Evolutionary conservation across 176 grass and related monocot species (phyloP), one percentile per base, ranked within the genome.

Genomic region (Poa pratensis): DNA sequence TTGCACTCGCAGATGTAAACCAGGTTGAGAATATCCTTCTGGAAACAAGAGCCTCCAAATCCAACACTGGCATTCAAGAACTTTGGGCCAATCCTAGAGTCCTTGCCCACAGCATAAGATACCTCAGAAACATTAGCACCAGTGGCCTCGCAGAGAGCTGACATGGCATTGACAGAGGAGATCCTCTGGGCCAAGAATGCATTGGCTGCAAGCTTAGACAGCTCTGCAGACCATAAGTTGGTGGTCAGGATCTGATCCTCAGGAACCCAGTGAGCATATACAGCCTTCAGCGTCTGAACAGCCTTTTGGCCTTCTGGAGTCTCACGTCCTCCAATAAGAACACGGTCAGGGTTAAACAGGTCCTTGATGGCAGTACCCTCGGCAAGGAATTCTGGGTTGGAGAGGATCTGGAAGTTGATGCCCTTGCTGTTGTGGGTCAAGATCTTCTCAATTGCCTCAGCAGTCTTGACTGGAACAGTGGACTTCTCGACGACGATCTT

Each of bases 401-500:
- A 94, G 68, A 94, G 87, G 82, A 94, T 94, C 86, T 94, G 92
- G 39, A 86, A 94, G 79, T 86, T 86, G 82, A 94, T 86, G 12
- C 92, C 92, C 7, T 88, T 86, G 86, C 92, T 90, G 80, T 91
- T 94, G 92, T 94, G 88, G 40, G 72, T 84, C 68, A 94, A 62
- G 79, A 94, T 94, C 87, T 94, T 94, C 88, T 94, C 92, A 5
- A 94, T 94, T 5, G 88, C 92, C 88, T 94, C 88, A 3, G 92
- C 92, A 14, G 88, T 94, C 87, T 89, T 94, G 65, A 94, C 92
- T 12, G 92, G 92, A 34, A 94, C 92, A 2, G 92, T 94, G 45
- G 92, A 94, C 83, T 94, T 94, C 89, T 94, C 92, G 0, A 94
- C 92, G 39, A 94, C 88, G 2, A 94, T 79, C 86, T 91, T 94